A percentile compares a stretch with the other conserved stretches of the same genome.
Evolutionary conservation across 148 eudicot genomes (phyloP).

Genomic region (Salicornia ramosissima): DNA sequence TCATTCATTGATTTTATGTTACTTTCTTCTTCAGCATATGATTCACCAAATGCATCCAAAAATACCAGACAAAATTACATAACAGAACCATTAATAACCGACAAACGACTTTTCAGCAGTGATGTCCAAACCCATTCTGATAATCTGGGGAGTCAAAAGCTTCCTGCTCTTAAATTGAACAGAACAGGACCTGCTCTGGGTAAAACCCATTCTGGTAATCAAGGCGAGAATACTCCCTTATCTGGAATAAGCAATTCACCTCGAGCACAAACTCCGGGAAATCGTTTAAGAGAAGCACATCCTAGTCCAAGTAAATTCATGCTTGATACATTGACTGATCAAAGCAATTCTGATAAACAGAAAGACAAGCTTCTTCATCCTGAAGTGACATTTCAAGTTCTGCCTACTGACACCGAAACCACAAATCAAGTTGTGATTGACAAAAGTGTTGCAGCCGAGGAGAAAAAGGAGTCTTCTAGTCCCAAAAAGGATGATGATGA

Average conservation of each 20-base stretch:
- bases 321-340: slow-evolving; percentile 10
- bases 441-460: not conserved
- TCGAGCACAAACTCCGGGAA: slow-evolving; percentile 10
- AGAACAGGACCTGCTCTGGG: slow-evolving; percentile 3
- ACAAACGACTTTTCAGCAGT: slow-evolving; percentile 31
- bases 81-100: slow-evolving; percentile 29
- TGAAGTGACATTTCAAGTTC: slow-evolving; percentile 11
- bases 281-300: slow-evolving; percentile 4
- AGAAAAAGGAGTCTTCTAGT: slow-evolving; percentile 7
- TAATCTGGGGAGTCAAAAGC: not conserved
- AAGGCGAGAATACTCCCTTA: slow-evolving; percentile 7
- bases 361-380: slow-evolving; percentile 15
- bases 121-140: slow-evolving; percentile 13
- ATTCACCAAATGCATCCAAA: slow-evolving; percentile 51
- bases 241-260: slow-evolving; percentile 12
- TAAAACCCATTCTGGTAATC: slow-evolving; percentile 23
- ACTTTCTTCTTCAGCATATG: slow-evolving; percentile 44
- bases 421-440: slow-evolving; percentile 2
- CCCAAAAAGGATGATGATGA: slow-evolving; percentile 5
- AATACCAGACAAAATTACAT: slow-evolving; percentile 23
- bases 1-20: slow-evolving; percentile 11
- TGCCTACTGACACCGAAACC: not conserved
- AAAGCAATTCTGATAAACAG: slow-evolving; percentile 15
- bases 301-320: slow-evolving; percentile 8
- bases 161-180: slow-evolving; percentile 1